Base-by-base conservation (phyloP, 768 basidiomycete species). In the Trametes villosa region DNA sequence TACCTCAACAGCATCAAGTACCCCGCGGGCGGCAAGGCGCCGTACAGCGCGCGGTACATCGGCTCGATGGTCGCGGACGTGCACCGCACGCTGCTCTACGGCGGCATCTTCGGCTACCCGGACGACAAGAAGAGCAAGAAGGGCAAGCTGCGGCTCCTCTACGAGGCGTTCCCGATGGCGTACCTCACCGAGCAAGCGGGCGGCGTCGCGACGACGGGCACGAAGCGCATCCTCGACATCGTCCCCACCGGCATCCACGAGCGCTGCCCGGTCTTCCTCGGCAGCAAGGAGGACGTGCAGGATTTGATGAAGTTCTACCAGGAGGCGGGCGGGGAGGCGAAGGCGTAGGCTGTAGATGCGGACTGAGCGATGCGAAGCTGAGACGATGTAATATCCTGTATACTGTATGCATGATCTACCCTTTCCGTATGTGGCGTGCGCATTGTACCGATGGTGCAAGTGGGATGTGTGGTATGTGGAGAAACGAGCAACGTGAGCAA, bases 21-120 rank as follows among this genome's bases (percentile, higher is more conserved):
- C 74, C 96, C 96, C 1, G 72, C 84, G 45, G 74, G 83, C 49
- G 87, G 86, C 33, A 94, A 88, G 74, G 78, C 85, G 26, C 96
- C 96, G 11, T 96, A 97, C 72, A 93, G 90, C 63, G 88, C 92
- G 64, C 86, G 94, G 62, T 88, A 99, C 77, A 97, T 98, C 72
- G 97, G 97, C 27, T 96, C 94, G 62, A 99, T 99, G 97, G 97
- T 98, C 34, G 96, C 96, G 52, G 96, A 99, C 75, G 96, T 98
- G 26, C 95, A 97, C 76, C 83, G 96, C 67, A 99, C 96, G 7
- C 78, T 99, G 31, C 81, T 99, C 4, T 99, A 99, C 71, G 97
- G 97, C 24, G 97, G 97, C 42, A 98, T 99, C 70, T 99, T 99
- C 69, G 96, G 95, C 9, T 99, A 99, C 75, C 97, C 97, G 9